Evolutionary conservation across 2,329 filamentous ascomycete species (phyloP).

Genomic region (Alternaria hordeiaustralica): DNA sequence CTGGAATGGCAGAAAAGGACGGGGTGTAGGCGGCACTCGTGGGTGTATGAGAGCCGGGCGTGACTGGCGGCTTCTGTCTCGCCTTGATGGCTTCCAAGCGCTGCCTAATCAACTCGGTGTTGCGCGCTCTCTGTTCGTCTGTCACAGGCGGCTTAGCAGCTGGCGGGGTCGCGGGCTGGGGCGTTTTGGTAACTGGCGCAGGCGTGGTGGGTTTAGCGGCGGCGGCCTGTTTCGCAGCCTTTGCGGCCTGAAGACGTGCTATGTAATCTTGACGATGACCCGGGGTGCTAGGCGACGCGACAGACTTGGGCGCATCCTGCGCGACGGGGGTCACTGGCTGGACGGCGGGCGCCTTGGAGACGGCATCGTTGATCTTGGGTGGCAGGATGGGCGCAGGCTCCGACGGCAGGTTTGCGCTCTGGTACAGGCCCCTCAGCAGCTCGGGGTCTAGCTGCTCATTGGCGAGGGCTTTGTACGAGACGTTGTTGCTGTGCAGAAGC

Average conservation of each 20-base stretch:
- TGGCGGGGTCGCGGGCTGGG: slow-evolving; percentile 21
- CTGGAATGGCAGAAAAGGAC: slow-evolving; percentile 55
- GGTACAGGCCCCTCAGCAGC: slow-evolving; percentile 36
- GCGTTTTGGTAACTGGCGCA: slow-evolving; percentile 15
- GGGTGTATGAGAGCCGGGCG: slow-evolving; percentile 7
- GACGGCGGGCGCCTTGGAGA: slow-evolving; percentile 8
- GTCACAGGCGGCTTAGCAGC: slow-evolving; percentile 25
- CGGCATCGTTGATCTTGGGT: slow-evolving; percentile 21
- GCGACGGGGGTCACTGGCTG: slow-evolving; percentile 9
- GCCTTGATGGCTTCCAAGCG: slow-evolving; percentile 72
- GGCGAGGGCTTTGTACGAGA: slow-evolving; percentile 73
- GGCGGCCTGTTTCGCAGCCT: slow-evolving; percentile 59
- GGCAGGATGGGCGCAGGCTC: slow-evolving; percentile 32
- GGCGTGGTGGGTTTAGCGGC: slow-evolving; percentile 13
- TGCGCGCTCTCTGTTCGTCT: slow-evolving; percentile 60
- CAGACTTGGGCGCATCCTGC: slow-evolving; percentile 23
- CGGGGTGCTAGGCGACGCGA: slow-evolving; percentile 35
- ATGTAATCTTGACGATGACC: slow-evolving; percentile 78
- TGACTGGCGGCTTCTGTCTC: slow-evolving; percentile 20
- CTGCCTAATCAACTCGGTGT: slow-evolving; percentile 78
- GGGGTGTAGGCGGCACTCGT: slow-evolving; percentile 11
- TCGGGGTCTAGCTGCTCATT: slow-evolving; percentile 37
- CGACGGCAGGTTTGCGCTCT: slow-evolving; percentile 37
- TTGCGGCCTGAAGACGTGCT: slow-evolving; percentile 76
- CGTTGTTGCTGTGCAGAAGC: slow-evolving; percentile 62